phyloP scores from a whole-genome alignment of 371 early-diverging fungal species.

The Batkoa obscura region DNA sequence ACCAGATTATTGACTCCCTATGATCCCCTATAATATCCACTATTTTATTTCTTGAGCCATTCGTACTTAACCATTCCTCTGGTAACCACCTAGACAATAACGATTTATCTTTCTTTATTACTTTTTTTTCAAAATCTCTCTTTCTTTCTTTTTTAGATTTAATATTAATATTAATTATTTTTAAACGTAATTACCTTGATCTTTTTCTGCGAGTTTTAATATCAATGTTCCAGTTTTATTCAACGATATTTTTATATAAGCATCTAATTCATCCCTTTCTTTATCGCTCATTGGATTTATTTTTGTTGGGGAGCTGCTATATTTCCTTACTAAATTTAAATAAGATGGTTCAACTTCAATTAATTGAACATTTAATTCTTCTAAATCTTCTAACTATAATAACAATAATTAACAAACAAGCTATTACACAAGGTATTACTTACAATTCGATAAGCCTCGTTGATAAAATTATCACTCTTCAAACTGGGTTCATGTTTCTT shows the following conservation, averaged over 20 bases:
- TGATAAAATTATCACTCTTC: not conserved
- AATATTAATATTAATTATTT: not conserved
- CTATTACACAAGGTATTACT: not conserved
- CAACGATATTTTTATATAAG: not conserved
- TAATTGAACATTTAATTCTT: not conserved
- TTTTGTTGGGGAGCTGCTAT: not conserved
- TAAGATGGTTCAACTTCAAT: not conserved
- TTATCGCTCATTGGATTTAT: not conserved
- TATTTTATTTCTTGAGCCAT: not conserved
- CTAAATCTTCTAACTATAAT: not conserved
- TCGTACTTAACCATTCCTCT: not conserved
- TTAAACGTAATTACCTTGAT: not conserved
- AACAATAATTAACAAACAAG: not conserved
- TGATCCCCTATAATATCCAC: constrained; percentile 13
- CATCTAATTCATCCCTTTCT: not conserved
- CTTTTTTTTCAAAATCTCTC: not conserved
- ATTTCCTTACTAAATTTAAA: not conserved
- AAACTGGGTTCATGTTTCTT: no score
- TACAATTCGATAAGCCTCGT: not conserved
- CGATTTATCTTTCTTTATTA: not conserved
- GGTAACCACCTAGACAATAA: not conserved
- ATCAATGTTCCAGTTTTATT: not conserved
- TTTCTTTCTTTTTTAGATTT: not conserved
- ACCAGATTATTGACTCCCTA: constrained; percentile 29
- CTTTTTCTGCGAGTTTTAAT: not conserved